These are phyloP conservation scores for Hemileia vastatrix DNA, from an alignment of 1,284 basidiomycete genomes.

Conservation along the genomic window DNA sequence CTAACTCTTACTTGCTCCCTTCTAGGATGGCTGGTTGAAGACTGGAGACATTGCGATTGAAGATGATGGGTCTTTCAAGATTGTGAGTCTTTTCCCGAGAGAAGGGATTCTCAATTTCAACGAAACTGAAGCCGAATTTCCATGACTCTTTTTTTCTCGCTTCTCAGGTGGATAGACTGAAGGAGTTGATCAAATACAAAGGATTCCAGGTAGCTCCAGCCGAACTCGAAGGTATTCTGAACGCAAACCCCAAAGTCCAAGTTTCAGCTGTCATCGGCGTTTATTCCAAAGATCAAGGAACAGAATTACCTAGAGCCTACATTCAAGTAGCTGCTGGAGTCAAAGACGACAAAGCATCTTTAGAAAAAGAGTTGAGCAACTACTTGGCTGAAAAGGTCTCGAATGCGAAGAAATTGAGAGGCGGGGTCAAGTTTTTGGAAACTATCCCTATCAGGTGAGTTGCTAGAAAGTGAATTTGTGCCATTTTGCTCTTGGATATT, in stretches of 20 bases:
- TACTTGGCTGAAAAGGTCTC: conserved; percentile 61
- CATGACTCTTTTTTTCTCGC: background rate
- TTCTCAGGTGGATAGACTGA: conserved; percentile 2
- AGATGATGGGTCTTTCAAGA: no score
- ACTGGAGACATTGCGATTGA: no score
- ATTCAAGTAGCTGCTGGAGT: background rate
- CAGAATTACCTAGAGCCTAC: conserved; percentile 54
- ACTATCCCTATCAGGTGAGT: conserved; percentile 10
- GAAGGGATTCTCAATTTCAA: no score
- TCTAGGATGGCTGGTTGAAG: no score
- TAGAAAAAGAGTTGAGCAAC: conserved; percentile 45
- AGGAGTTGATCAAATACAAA: conserved; percentile 11
- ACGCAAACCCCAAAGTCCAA: conserved; percentile 29
- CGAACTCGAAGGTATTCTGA: conserved; percentile 2
- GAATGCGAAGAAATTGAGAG: conserved; percentile 59
- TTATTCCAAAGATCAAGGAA: conserved; percentile 60
- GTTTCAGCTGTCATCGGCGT: conserved; percentile 66
- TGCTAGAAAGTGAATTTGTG: no score
- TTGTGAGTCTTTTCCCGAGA: no score
- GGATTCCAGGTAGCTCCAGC: conserved; percentile 6
- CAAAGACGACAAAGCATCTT: conserved; percentile 3
- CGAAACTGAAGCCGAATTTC: no score
- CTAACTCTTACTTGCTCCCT: no score
- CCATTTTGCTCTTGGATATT: no score
- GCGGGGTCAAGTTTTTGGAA: conserved; percentile 60